Percentiles rank a stretch among this genome's conserved stretches.
Conservation (phyloP, 768 basidiomycete species). For the Sutorius australiensis region DNA sequence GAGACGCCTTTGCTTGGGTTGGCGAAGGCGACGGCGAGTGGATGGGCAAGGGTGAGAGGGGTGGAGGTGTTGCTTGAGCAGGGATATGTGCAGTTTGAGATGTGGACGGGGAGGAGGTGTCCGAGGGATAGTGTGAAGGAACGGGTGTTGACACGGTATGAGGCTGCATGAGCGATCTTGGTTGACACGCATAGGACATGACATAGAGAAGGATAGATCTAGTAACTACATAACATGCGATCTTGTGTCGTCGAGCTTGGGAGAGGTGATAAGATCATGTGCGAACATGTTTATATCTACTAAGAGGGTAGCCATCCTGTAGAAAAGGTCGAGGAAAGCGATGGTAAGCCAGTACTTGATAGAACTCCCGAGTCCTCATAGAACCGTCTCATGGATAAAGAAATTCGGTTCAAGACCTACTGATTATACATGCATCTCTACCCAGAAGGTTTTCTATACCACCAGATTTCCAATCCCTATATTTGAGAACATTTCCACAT, state of each 20-base stretch:
- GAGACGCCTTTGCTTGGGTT: conserved; percentile 75
- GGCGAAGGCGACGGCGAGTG: conserved; percentile 45
- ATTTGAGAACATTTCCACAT: too few relatives aligned
- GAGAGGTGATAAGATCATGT: too few relatives aligned
- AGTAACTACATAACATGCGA: too few relatives aligned
- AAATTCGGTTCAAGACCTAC: neutral
- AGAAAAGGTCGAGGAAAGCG: too few relatives aligned
- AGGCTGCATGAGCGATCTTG: neutral
- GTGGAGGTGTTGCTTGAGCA: conserved; percentile 86
- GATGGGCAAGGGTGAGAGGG: conserved; percentile 75
- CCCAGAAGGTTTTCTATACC: neutral
- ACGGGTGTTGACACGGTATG: conserved; percentile 48
- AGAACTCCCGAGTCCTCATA: too few relatives aligned
- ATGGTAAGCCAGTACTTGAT: too few relatives aligned
- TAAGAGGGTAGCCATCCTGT: too few relatives aligned
- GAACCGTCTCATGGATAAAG: neutral
- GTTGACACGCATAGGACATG: neutral
- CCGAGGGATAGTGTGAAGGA: conserved; percentile 47
- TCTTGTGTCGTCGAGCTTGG: too few relatives aligned
- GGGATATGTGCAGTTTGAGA: conserved; percentile 78
- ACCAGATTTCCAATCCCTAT: neutral
- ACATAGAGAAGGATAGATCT: neutral
- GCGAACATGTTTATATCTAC: too few relatives aligned
- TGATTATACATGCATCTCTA: neutral
- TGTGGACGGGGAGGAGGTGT: conserved; percentile 71